phyloP scores from a whole-genome alignment of 2,329 filamentous ascomycete species.

The Botrytis tulipae region DNA sequence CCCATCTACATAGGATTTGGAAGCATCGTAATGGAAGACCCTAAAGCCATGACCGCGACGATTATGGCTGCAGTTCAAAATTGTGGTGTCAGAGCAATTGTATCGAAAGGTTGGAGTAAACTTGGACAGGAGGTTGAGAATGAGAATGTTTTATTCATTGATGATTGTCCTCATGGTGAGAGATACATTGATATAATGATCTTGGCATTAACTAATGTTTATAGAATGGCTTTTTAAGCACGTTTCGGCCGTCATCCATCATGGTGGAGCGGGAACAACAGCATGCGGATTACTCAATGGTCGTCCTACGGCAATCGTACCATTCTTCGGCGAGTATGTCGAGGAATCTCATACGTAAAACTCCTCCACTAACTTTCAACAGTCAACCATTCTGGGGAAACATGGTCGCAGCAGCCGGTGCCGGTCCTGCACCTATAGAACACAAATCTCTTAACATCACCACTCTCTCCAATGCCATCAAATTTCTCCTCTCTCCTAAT shows the following conservation, averaged over 20 bases:
- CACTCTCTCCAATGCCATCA: conserved; percentile 65
- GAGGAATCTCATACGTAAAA: not conserved
- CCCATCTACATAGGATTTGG: conserved; percentile 76
- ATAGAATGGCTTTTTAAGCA: conserved; percentile 67
- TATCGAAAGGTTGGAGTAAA: conserved; percentile 74
- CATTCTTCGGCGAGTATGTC: conserved; percentile 66
- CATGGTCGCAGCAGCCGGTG: conserved; percentile 62
- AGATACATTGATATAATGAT: too few species aligned
- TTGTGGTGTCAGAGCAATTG: conserved; percentile 66
- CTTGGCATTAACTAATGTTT: not conserved
- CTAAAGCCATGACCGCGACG: conserved; percentile 60
- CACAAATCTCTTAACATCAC: conserved; percentile 66
- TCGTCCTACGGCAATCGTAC: conserved; percentile 62
- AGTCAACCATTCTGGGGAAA: conserved; percentile 71
- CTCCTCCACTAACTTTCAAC: not conserved
- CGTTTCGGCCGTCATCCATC: conserved; percentile 43
- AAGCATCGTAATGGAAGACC: conserved; percentile 71
- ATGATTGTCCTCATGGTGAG: conserved; percentile 64
- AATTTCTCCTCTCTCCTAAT: conserved; percentile 61
- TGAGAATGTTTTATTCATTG: conserved; percentile 67
- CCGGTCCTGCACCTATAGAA: conserved; percentile 65
- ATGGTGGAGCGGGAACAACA: conserved; percentile 45
- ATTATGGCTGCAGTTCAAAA: conserved; percentile 66
- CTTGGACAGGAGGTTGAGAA: conserved; percentile 56
- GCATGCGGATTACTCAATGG: conserved; percentile 70